phyloP scores from a whole-genome alignment of 805 yeast species.

The Candida silvicultrix region DNA sequence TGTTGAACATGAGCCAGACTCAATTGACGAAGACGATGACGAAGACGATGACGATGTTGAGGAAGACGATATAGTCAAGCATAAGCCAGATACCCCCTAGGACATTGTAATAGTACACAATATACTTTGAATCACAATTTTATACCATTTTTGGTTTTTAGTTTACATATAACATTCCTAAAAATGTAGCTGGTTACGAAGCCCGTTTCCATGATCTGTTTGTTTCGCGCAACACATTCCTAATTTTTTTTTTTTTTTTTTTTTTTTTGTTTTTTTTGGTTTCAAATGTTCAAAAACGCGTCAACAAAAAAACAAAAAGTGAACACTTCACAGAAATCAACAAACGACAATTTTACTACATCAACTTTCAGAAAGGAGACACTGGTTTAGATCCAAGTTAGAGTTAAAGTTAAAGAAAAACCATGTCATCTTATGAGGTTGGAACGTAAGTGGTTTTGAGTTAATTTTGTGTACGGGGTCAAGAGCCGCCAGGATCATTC shows the following conservation, averaged over 20 bases:
- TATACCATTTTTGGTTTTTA: not conserved
- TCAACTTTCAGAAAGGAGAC: not conserved
- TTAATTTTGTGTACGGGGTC: not conserved
- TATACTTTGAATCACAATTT: too few species aligned
- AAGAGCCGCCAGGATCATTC: not conserved
- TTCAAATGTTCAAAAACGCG: constrained; percentile 3
- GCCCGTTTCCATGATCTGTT: not conserved
- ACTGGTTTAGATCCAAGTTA: constrained; percentile 20
- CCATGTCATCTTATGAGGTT: constrained; percentile 29
- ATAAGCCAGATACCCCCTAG: not conserved
- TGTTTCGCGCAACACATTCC: constrained; percentile 15
- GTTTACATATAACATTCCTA: not conserved
- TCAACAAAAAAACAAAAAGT: constrained; percentile 1
- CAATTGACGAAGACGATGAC: not conserved
- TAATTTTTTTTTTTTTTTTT: not conserved
- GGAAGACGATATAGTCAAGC: not conserved
- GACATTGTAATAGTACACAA: not conserved
- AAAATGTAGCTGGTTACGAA: not conserved
- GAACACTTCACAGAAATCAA: constrained; percentile 4
- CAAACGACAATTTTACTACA: constrained; percentile 1
- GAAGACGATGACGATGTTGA: not conserved
- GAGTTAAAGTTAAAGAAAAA: too few species aligned
- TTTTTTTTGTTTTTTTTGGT: not conserved
- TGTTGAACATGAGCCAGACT: constrained; percentile 6
- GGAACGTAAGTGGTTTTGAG: constrained; percentile 59